Evolutionary conservation across 306 rosid genomes (phyloP).

Genomic region (Sophora flavescens): DNA sequence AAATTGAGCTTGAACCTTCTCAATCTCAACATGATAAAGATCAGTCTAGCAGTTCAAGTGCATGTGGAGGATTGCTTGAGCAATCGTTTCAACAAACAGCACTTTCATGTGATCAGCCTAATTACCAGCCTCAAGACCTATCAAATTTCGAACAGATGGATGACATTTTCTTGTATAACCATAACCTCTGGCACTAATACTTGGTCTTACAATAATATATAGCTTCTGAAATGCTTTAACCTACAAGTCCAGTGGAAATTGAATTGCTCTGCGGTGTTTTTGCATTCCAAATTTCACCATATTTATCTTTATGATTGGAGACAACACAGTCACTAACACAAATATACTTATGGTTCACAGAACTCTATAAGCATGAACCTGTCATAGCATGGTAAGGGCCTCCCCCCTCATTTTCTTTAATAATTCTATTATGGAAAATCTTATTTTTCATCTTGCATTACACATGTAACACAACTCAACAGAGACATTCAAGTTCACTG

Average conservation of each 20-base stretch:
- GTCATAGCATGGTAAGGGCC: conserved; percentile 48
- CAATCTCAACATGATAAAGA: conserved; percentile 53
- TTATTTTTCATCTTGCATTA: conserved; percentile 33
- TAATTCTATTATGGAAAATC: conserved; percentile 24
- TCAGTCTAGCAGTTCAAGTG: conserved; percentile 65
- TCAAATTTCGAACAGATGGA: conserved; percentile 63
- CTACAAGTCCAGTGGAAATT: conserved; percentile 55
- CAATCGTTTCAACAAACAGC: conserved; percentile 53
- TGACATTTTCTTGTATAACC: conserved; percentile 83
- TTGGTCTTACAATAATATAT: conserved; percentile 59
- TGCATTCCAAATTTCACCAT: conserved; percentile 49
- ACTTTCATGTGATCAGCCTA: conserved; percentile 45
- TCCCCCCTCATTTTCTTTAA: conserved; percentile 43
- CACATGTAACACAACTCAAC: conserved; percentile 18
- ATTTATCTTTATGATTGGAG: conserved; percentile 45
- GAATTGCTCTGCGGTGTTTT: conserved; percentile 61
- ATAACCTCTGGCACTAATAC: conserved; percentile 77
- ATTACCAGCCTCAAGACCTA: conserved; percentile 61
- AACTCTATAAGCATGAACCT: conserved; percentile 46
- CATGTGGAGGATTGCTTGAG: conserved; percentile 57
- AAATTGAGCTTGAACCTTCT: conserved; percentile 55
- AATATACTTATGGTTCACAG: conserved; percentile 43
- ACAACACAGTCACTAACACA: conserved; percentile 44
- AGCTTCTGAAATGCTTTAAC: conserved; percentile 53
- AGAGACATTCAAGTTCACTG: conserved; percentile 60